phyloP scores from a whole-genome alignment of 768 basidiomycete species.

The Lactifluus pinguis region DNA sequence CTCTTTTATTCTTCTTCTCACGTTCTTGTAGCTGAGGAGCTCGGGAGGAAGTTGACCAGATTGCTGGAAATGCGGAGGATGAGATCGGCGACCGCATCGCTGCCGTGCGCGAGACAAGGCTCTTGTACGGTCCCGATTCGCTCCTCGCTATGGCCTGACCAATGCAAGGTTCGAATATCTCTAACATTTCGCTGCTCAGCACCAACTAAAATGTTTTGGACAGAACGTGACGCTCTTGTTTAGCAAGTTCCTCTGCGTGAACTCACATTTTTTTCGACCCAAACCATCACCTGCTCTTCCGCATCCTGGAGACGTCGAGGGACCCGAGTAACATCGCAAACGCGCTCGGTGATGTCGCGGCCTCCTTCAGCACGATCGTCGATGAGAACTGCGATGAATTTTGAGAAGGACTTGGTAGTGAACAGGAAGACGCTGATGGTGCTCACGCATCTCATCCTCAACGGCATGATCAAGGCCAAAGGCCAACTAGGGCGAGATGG shows the following conservation, averaged over 20 bases:
- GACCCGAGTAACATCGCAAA: no score
- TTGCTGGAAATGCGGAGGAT: conserved; percentile 95
- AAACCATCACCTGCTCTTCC: conserved; percentile 83
- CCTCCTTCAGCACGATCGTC: conserved; percentile 41
- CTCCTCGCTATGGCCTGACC: conserved; percentile 82
- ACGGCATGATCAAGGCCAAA: no score
- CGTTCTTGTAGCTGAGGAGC: conserved; percentile 48
- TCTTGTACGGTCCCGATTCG: conserved; percentile 77
- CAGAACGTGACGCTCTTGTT: conserved; percentile 89
- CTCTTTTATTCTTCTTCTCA: not conserved
- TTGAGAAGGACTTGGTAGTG: no score
- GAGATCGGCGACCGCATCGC: conserved; percentile 93
- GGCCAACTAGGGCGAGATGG: no score
- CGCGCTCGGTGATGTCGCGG: no score
- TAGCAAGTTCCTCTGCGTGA: conserved; percentile 95
- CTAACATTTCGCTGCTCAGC: not conserved
- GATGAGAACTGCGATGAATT: conserved; percentile 96
- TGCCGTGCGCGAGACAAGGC: conserved; percentile 73
- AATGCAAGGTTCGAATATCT: conserved; percentile 62
- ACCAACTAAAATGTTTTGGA: no score
- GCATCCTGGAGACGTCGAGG: conserved; percentile 87
- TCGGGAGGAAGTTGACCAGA: conserved; percentile 85
- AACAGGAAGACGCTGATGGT: no score
- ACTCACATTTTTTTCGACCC: conserved; percentile 91
- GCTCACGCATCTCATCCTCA: no score